phyloP scores from a whole-genome alignment of 352 stramenopile genomes.

The Globisporangium rhizosaccharum region DNA sequence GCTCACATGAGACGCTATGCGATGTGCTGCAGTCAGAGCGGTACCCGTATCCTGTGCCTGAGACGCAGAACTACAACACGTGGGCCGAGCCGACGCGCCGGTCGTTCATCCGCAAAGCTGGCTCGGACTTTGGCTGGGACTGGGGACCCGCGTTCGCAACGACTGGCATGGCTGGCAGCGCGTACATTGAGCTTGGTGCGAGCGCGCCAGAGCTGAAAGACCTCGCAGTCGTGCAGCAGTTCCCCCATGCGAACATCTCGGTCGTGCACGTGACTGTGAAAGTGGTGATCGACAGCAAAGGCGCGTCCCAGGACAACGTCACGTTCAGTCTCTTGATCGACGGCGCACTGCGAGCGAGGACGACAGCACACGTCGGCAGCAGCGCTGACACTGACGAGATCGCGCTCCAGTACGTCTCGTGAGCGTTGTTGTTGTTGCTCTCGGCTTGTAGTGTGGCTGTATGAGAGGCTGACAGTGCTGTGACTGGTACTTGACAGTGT shows the following conservation, averaged over 20 bases:
- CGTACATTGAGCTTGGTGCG: slow-evolving; percentile 33
- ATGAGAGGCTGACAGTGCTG: background rate
- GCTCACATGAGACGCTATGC: too few relatives aligned
- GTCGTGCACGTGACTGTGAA: slow-evolving; percentile 34
- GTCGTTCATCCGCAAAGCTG: slow-evolving; percentile 80
- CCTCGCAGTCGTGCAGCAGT: slow-evolving; percentile 41
- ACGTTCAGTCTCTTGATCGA: slow-evolving; percentile 50
- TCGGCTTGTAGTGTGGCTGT: background rate
- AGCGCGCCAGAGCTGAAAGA: slow-evolving; percentile 19
- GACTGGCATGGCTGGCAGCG: slow-evolving; percentile 51
- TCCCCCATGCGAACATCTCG: slow-evolving; percentile 29
- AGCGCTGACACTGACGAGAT: slow-evolving; percentile 17
- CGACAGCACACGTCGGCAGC: slow-evolving; percentile 12
- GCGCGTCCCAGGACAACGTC: slow-evolving; percentile 24
- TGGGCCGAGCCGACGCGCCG: slow-evolving; percentile 77
- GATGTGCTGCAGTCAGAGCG: slow-evolving; percentile 23
- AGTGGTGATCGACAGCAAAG: slow-evolving; percentile 26
- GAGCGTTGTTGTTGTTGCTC: too few relatives aligned
- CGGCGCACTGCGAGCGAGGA: slow-evolving; percentile 19
- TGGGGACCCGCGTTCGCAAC: slow-evolving; percentile 76
- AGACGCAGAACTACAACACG: slow-evolving; percentile 69
- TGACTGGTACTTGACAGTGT: slow-evolving; percentile 18
- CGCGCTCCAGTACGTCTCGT: slow-evolving; percentile 28
- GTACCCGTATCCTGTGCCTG: slow-evolving; percentile 77
- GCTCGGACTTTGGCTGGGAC: slow-evolving; percentile 86